Base-by-base conservation (phyloP, 164 flowering plant species). In the Pachysandra terminalis region DNA sequence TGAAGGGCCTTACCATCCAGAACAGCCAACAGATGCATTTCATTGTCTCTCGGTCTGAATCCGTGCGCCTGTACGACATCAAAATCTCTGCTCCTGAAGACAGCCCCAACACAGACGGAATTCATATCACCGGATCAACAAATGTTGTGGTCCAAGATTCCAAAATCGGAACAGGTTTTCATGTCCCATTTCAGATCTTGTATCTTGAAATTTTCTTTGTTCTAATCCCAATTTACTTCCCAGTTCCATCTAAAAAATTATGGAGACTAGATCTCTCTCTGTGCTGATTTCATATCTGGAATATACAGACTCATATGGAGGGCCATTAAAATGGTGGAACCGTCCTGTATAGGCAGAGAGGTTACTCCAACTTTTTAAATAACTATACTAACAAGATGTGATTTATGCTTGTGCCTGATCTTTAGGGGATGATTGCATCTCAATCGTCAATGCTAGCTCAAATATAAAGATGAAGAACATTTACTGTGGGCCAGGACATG, bases 91-190 rank as follows among this genome's bases (percentile, higher is more conserved):
- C 96, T 64, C 99, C 99, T 21, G 91, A 64, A 62, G 89, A 86
- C 77, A 96, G 99, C 72, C 99, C 99, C 28, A 96, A 96, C 82
- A 96, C 99, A 27, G 99, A 96, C 73, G 99, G 99, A 63, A 88
- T 95, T 67, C 99, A 95, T 73, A 85, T 95, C 59, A 82, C 82
- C 61, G 82, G 66, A 28, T 90, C 99, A 41, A 89, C 96, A 1
- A 82, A 89, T 68, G 88, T 96, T 37, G 81, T 83, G 26, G 28
- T 96, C 24, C 87, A 85, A 68, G 79, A 86, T 73, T 75, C 81
- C 83, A 89, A 83, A 75, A 95, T 95, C 32, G 94, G 87, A 79
- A 89, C 99, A 88, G 99, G 99, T 45, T 45, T 32, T 32, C 37
- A 32, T 32, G 37, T 32, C 10, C 51, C 10, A 12, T 13, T 15